Percentiles rank a stretch among this genome's conserved stretches.
Evolutionary conservation across 495 filamentous ascomycete species (phyloP).

Genomic region (Penicillium verhagenii): DNA sequence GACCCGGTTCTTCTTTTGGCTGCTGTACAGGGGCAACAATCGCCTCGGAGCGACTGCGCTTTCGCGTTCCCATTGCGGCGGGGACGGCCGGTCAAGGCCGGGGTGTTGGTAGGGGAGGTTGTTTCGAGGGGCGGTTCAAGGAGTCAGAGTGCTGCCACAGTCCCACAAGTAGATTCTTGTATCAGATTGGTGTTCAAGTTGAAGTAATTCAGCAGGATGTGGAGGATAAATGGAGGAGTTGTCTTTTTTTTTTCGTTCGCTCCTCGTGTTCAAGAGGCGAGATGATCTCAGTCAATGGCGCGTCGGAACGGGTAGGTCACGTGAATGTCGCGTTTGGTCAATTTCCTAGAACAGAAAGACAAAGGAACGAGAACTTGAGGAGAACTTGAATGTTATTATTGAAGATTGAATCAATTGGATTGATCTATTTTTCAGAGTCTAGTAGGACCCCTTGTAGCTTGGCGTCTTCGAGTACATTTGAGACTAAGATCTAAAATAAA

Average conservation of each 20-base stretch:
- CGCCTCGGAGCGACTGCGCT: slow-evolving; percentile 71
- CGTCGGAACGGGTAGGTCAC: slow-evolving; percentile 38
- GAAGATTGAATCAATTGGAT: background rate
- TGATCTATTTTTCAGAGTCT: background rate
- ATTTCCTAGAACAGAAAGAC: background rate
- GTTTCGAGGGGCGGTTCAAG: slow-evolving; percentile 1
- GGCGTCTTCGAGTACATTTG: too few species aligned
- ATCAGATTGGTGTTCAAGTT: background rate
- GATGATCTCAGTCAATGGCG: slow-evolving; percentile 39
- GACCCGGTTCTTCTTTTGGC: slow-evolving; percentile 46
- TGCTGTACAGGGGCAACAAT: slow-evolving; percentile 46
- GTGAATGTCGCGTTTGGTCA: slow-evolving; percentile 28
- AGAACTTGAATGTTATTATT: background rate
- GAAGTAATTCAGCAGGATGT: background rate
- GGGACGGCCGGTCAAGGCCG: slow-evolving; percentile 32
- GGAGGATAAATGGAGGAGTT: slow-evolving; percentile 1
- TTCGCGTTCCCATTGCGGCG: slow-evolving; percentile 57
- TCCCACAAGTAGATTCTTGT: background rate
- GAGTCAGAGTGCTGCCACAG: slow-evolving; percentile 1
- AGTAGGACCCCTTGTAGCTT: background rate
- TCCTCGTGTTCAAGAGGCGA: slow-evolving; percentile 28
- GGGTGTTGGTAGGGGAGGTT: slow-evolving; percentile 4
- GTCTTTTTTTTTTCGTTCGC: slow-evolving; percentile 15
- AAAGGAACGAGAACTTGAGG: too few species aligned
- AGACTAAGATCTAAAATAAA: too few species aligned